Base-by-base conservation (phyloP, 208 protist genomes). In the Vickermania ingenoplastis region DNA sequence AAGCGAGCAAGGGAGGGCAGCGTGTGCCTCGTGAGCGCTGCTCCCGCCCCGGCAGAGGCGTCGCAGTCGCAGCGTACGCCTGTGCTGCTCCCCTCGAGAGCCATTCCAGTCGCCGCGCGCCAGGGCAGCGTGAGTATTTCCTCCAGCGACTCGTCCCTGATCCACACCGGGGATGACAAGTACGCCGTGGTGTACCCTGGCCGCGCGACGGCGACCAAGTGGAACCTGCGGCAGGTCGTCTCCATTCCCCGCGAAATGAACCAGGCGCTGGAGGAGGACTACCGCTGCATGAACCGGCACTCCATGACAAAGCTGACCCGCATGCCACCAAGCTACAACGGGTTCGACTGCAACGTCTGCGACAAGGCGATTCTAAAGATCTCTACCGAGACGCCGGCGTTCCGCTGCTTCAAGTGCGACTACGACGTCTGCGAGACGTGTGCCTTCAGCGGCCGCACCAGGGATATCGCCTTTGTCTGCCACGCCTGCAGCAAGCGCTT, bases 271-370 rank as follows among this genome's bases (percentile, higher is more conserved):
- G 50, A 73, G 11, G 72, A 82, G 31, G 80, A 86, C 63, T 58
- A 76, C 14, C 68, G 85, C 28, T 94, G 87, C 68, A 79, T 91
- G 77, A 94, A 94, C 68, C 62, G 70, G 36, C 87, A 94, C 61
- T 62, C 84, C 3, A 91, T 94, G 87, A 90, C 79, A 27, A 89
- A 90, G 65, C 57, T 91, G 17, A 91, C 79, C 1, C 71, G 71
- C 24, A 94, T 94, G 79, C 87, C 87, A 14, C 64, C 81, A 51
- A 72, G 77, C 31, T 94, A 94, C 70, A 81, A 83, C 52, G 87
- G 83, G 30, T 94, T 94, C 66, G 87, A 94, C 63, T 94, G 87
- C 69, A 91, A 94, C 59, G 83, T 94, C 4, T 94, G 87, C 59
- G 83, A 91, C 57, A 59, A 77, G 24, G 83, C 69, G 26, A 89